Evolutionary conservation across 225 moss, liverwort and hornwort species (phyloP).

Genomic region (Antitrichia curtipendula): DNA sequence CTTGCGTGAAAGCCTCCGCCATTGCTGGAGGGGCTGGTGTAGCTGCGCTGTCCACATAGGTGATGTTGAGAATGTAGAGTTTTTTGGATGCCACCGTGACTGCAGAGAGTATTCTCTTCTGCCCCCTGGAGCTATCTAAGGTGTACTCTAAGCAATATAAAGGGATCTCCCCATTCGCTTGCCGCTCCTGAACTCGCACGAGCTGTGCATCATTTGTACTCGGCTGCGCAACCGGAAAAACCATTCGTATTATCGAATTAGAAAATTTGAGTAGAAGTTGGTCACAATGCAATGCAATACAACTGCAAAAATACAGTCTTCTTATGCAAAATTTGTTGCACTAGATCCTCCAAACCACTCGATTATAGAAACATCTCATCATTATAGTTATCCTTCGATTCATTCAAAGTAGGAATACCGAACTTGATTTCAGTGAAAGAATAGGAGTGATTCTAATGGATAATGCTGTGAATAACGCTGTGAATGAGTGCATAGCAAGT

Average conservation of each 20-base stretch:
- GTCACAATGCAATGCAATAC: not conserved
- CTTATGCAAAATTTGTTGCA: not conserved
- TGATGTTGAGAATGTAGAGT: conserved; percentile 81
- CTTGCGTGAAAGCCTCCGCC: conserved; percentile 45
- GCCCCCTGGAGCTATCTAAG: conserved; percentile 84
- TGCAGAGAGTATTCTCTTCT: conserved; percentile 79
- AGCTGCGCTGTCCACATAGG: conserved; percentile 56
- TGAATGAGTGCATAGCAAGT: not conserved
- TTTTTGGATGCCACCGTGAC: conserved; percentile 82
- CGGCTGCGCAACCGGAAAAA: conserved; percentile 32
- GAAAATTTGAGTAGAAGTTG: not conserved
- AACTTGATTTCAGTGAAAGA: not conserved
- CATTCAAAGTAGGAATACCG: not conserved
- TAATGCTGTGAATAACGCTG: not conserved
- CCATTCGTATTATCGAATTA: not conserved
- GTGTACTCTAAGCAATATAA: conserved; percentile 81
- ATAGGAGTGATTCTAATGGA: not conserved
- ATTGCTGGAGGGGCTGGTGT: conserved; percentile 51
- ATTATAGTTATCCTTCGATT: not conserved
- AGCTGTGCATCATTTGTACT: conserved; percentile 93
- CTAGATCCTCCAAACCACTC: not conserved
- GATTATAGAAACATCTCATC: not conserved
- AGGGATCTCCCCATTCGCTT: conserved; percentile 55
- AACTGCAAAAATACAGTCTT: not conserved
- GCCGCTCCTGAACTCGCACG: conserved; percentile 55